A percentile compares a stretch with the other conserved stretches of the same genome.
phyloP scores from a whole-genome alignment of 2,329 filamentous ascomycete species.

The Cladosporium sp. region DNA sequence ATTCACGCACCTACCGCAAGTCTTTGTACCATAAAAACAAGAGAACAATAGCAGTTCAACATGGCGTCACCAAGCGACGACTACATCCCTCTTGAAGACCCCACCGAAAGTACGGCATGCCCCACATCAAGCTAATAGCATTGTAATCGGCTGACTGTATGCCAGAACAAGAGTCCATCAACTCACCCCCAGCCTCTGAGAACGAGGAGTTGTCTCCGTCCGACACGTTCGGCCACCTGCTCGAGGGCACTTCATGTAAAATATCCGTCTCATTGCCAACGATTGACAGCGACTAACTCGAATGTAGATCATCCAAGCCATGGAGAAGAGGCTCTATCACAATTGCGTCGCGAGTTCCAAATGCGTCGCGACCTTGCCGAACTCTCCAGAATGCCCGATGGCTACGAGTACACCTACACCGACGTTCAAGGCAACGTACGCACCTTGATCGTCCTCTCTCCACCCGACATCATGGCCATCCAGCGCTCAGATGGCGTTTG shows the following conservation, averaged over 20 bases:
- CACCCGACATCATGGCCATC: conserved; percentile 1
- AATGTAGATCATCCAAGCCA: no score
- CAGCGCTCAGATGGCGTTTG: conserved; percentile 1
- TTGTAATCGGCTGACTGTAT: no score
- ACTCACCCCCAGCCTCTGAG: background rate
- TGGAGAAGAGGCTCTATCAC: background rate
- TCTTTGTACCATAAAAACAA: no score
- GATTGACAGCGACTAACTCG: no score
- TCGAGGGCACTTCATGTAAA: background rate
- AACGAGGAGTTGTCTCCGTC: background rate
- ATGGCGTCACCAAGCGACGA: no score
- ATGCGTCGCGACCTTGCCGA: conserved; percentile 3
- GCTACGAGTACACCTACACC: background rate
- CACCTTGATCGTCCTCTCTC: background rate
- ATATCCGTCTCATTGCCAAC: no score
- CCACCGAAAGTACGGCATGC: no score
- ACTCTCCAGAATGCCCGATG: background rate
- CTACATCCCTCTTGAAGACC: no score
- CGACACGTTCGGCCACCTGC: background rate
- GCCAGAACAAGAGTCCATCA: no score
- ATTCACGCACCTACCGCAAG: no score
- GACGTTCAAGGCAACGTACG: background rate
- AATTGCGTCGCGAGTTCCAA: background rate
- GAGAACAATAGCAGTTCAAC: no score
- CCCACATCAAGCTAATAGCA: no score